phyloP scores from a whole-genome alignment of 257 asterid species.

The Oldenlandia corymbosa region DNA sequence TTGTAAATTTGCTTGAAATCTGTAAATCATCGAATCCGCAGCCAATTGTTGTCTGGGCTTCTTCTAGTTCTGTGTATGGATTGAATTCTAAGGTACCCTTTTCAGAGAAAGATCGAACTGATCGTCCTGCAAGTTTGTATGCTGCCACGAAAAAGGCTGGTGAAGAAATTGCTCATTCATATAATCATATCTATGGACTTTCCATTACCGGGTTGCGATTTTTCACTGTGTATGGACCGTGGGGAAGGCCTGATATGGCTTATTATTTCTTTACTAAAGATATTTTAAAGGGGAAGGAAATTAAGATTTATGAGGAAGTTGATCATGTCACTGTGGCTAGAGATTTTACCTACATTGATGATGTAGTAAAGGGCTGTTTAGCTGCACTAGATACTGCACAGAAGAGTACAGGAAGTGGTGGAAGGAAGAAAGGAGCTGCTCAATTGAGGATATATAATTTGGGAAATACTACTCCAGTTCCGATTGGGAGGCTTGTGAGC shows the following conservation, averaged over 20 bases:
- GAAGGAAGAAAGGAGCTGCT: conserved; percentile 51
- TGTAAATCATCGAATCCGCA: conserved; percentile 60
- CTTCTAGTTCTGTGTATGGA: conserved; percentile 80
- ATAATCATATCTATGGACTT: conserved; percentile 73
- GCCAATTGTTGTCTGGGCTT: conserved; percentile 75
- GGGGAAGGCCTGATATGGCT: conserved; percentile 95
- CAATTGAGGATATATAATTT: conserved; percentile 58
- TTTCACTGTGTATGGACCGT: conserved; percentile 84
- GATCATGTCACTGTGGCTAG: conserved; percentile 68
- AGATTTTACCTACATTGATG: conserved; percentile 80
- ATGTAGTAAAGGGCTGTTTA: conserved; percentile 74
- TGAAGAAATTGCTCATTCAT: conserved; percentile 74
- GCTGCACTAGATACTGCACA: conserved; percentile 57
- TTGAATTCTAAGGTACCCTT: conserved; percentile 77
- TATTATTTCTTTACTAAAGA: conserved; percentile 75
- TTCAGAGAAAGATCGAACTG: conserved; percentile 67
- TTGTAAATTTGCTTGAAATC: conserved; percentile 59
- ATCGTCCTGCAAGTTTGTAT: conserved; percentile 75
- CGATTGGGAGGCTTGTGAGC: conserved; percentile 55
- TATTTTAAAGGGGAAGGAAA: conserved; percentile 63
- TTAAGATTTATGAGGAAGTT: conserved; percentile 57
- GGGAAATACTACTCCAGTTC: conserved; percentile 67
- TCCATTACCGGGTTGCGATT: conserved; percentile 69
- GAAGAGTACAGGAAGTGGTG: conserved; percentile 71
- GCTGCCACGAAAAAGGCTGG: conserved; percentile 92